Conservation (phyloP, 176 grass and related monocot genomes). For the Pontederia paniculata region DNA sequence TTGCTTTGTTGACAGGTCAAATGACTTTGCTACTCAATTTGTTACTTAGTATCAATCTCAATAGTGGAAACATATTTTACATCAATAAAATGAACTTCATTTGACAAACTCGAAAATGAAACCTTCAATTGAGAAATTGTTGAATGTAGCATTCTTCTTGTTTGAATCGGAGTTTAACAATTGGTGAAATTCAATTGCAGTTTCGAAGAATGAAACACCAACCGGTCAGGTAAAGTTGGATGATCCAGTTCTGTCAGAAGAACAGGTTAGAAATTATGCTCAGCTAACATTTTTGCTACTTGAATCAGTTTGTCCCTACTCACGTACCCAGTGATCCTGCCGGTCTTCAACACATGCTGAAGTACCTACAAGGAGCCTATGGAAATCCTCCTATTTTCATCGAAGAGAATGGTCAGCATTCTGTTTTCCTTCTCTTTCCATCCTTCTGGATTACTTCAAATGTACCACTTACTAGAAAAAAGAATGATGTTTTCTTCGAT, state of each 20-base stretch:
- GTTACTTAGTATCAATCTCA: neutral
- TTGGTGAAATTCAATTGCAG: neutral
- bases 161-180: neutral
- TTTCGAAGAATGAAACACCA: neutral
- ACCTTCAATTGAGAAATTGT: neutral
- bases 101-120: neutral
- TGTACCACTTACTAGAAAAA: too few relatives aligned
- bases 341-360: slow-evolving; percentile 40
- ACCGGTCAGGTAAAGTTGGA: neutral
- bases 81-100: neutral
- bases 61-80: neutral
- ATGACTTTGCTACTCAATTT: neutral
- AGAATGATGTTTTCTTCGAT: too few relatives aligned
- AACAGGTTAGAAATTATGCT: too few relatives aligned
- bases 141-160: neutral
- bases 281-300: neutral
- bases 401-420: slow-evolving; percentile 61
- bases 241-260: neutral
- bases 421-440: too few relatives aligned
- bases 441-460: too few relatives aligned
- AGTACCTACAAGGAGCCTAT: slow-evolving; percentile 45
- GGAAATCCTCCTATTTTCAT: slow-evolving; percentile 51
- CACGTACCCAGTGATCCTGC: slow-evolving; percentile 26
- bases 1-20: neutral
- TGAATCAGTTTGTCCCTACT: slow-evolving; percentile 36